phyloP scores from a whole-genome alignment of 768 basidiomycete genomes.

The Amanita fuliginea region DNA sequence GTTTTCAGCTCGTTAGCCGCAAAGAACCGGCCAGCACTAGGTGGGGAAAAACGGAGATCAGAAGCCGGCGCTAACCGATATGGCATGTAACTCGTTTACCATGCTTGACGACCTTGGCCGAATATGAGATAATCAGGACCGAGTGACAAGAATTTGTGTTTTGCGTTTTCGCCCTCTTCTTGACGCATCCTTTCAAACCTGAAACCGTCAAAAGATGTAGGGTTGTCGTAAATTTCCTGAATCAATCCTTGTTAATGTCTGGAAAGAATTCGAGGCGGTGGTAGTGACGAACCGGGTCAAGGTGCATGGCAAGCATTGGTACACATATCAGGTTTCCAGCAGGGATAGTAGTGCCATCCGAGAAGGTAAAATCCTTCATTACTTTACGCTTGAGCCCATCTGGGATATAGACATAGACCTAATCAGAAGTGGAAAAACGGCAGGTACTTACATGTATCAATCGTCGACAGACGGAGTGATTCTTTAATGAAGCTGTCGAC shows the following conservation, averaged over 20 bases:
- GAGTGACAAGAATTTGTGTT: slow-evolving; percentile 21
- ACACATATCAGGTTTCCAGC: slow-evolving; percentile 13
- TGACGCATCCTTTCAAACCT: slow-evolving; percentile 26
- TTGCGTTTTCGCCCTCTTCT: slow-evolving; percentile 14
- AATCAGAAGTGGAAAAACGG: slow-evolving; percentile 9
- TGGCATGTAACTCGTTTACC: slow-evolving; percentile 6
- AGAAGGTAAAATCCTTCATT: slow-evolving; percentile 26
- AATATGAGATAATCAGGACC: slow-evolving; percentile 20
- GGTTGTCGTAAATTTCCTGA: slow-evolving; percentile 23
- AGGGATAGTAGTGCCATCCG: slow-evolving; percentile 16
- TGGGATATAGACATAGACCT: neutral
- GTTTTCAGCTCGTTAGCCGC: slow-evolving; percentile 22
- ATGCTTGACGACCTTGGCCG: slow-evolving; percentile 18
- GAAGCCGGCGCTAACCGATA: neutral
- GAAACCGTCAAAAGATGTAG: slow-evolving; percentile 25
- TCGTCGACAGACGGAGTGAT: slow-evolving; percentile 19
- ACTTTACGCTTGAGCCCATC: slow-evolving; percentile 20
- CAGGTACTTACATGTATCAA: slow-evolving; percentile 16
- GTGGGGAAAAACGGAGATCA: neutral
- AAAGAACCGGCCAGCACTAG: slow-evolving; percentile 23
- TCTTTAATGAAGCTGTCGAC: slow-evolving; percentile 37
- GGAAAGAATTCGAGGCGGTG: neutral
- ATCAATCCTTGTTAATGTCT: neutral
- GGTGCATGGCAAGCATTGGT: slow-evolving; percentile 9
- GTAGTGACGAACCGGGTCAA: slow-evolving; percentile 2